Evolutionary conservation across 2,329 filamentous ascomycete species (phyloP), one percentile per base, ranked within the genome.

Genomic region (Stemphylium vesicarium): DNA sequence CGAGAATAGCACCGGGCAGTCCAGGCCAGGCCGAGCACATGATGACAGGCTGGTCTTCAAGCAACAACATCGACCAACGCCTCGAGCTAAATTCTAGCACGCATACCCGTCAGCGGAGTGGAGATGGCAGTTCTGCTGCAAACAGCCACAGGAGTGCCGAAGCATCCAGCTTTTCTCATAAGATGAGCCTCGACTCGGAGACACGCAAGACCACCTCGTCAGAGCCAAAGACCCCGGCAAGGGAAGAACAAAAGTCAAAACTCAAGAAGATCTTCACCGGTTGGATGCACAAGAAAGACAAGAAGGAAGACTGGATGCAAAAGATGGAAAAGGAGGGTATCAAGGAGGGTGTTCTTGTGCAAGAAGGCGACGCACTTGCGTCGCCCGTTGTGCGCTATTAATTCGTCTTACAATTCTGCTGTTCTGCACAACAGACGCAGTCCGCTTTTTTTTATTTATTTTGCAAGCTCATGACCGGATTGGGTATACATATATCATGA

Each of bases 291-390:
- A 75, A 72, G 51, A 74, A 74, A 54, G 75, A 73, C 43, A 75
- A 72, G 57, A 71, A 71, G 38, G 71, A 69, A 13, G 71, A 72
- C 40, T 78, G 77, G 76, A 78, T 78, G 77, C 72, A 78, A 13
- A 70, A 73, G 51, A 62, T 79, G 18, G 73, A 77, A 43, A 75
- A 74, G 53, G 65, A 75, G 15, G 77, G 77, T 2, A 66, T 78
- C n/a, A 76, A 71, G 44, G 70, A 71, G 33, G 77, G 78, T 13
- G 66, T 78, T 11, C 53, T 76, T 52, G 59, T 73, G 11, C 69
- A 70, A 46, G 71, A 74, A 12, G 64, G 66, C 35, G 58, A 60
- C 35, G 62, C 65, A 15, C 36, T 41, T 18, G 59, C 66, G 18
- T 55, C 66, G 8, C 73, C 74, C 7, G 66, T 75, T 15, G 72